Evolutionary conservation across 2,329 filamentous ascomycete species (phyloP), one percentile per base, ranked within the genome.

Genomic region (Exserohilum turcica): DNA sequence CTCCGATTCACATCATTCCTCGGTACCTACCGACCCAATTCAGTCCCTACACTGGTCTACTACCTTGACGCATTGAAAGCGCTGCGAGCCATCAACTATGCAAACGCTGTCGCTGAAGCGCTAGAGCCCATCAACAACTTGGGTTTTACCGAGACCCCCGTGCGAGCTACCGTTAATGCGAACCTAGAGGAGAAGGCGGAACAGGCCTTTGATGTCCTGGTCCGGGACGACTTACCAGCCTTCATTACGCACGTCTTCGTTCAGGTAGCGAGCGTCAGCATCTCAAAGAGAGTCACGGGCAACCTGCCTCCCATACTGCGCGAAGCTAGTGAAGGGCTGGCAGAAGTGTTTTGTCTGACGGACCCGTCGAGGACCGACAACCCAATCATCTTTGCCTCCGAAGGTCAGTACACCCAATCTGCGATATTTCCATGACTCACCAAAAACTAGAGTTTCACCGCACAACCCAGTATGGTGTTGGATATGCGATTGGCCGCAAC

Each of bases 321-420:
- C 37, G 85, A 89, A 38, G 82, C 87, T n/a, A 89, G 87, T 0
- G 88, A 92, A 69, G 88, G 88, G 0, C 71, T 92, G 53, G 89
- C 88, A 0, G 88, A 92, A 67, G 88, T 90, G 0, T 92, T 91
- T 62, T 92, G 88, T 67, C 72, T 92, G 48, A 89, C 87, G 0
- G 89, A 92, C 68, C 88, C 89, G 7, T 88, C 86, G 1, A 78
- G 88, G 52, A 78, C 82, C 2, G 89, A 91, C 56, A 91, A 91
- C 66, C 89, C 88, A 0, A 89, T 92, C 54, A 84, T 91, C 2
- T 90, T 91, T 72, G 87, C 87, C 6, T 91, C 87, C 3, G 86
- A 90, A 79, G 86, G 86, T 88, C 67, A 21, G 73, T 52, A 36
- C 3, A 6, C 8, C 21, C 15, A 15, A 5, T 16, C 5, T 18